Conservation (phyloP, 495 filamentous ascomycete species). For the Pyronema omphalodes region DNA sequence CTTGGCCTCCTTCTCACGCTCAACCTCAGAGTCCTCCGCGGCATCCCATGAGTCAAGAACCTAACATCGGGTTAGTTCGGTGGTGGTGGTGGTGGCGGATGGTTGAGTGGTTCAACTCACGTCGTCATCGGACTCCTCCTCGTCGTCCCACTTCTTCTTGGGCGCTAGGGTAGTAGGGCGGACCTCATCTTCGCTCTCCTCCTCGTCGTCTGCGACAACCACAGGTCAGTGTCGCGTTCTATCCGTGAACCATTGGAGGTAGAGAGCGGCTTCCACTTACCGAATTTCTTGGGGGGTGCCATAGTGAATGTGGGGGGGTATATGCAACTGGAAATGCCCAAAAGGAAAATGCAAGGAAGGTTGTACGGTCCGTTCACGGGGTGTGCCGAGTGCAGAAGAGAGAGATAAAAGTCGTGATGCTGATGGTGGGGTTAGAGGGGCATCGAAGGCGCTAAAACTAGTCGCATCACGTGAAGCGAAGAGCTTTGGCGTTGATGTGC, state of each 20-base stretch:
- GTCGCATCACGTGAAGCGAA: too few relatives aligned
- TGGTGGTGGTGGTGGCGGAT: not conserved
- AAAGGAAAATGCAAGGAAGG: too few relatives aligned
- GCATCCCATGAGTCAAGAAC: conserved; percentile 95
- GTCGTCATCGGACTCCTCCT: conserved; percentile 66
- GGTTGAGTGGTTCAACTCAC: conserved; percentile 32
- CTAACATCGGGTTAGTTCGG: conserved; percentile 27
- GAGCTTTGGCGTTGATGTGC: too few relatives aligned
- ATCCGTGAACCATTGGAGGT: not conserved
- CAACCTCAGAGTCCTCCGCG: conserved; percentile 88
- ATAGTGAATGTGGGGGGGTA: conserved; percentile 5
- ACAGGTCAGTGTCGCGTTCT: conserved; percentile 3
- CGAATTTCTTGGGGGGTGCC: conserved; percentile 17
- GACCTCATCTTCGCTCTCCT: conserved; percentile 3
- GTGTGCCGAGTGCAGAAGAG: too few relatives aligned
- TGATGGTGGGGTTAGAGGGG: not conserved
- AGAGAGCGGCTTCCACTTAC: conserved; percentile 10
- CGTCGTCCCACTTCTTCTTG: conserved; percentile 64
- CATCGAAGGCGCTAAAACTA: not conserved
- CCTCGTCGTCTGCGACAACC: not conserved
- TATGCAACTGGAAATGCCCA: not conserved
- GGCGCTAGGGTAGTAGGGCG: conserved; percentile 2
- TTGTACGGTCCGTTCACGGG: too few relatives aligned
- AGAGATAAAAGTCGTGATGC: not conserved
- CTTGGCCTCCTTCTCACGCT: conserved; percentile 61